phyloP scores from a whole-genome alignment of 371 early-diverging fungal species.

The Apophysomyces ossiformis region DNA sequence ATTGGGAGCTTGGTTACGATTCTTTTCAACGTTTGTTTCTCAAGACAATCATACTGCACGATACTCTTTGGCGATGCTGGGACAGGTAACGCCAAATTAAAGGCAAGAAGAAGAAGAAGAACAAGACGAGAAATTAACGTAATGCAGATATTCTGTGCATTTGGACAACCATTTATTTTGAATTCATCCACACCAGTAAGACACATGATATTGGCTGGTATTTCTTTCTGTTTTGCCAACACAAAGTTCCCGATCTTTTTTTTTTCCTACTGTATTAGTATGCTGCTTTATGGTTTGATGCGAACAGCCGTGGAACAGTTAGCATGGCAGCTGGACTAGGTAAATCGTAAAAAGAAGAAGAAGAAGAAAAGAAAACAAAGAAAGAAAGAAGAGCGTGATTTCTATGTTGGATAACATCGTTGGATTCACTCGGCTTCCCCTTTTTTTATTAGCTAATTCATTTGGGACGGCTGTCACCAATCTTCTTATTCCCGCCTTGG shows the following conservation, averaged over 20 bases:
- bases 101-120: background rate
- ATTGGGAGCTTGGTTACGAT: conserved; percentile 51
- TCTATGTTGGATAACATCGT: background rate
- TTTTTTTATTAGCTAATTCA: conserved; percentile 40
- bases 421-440: background rate
- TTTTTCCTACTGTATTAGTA: conserved; percentile 28
- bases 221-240: background rate
- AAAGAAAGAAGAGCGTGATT: background rate
- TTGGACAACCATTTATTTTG: conserved; percentile 53
- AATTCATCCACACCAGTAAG: conserved; percentile 52
- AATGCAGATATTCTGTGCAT: conserved; percentile 40
- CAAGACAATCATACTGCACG: conserved; percentile 22
- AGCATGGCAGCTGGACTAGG: conserved; percentile 46
- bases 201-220: background rate
- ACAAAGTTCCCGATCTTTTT: no score
- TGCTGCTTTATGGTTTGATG: conserved; percentile 50
- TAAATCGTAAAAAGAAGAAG: conserved; percentile 8
- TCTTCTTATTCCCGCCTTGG: conserved; percentile 42
- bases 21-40: conserved; percentile 39
- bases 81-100: conserved; percentile 35
- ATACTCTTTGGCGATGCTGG: conserved; percentile 42
- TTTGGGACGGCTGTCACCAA: conserved; percentile 54
- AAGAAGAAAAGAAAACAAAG: no score
- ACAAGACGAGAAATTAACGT: background rate
- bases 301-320: conserved; percentile 43